These are phyloP conservation scores for Penicillium cosmopolitanum DNA, from an alignment of 495 filamentous ascomycete genomes.

Conservation along the genomic window DNA sequence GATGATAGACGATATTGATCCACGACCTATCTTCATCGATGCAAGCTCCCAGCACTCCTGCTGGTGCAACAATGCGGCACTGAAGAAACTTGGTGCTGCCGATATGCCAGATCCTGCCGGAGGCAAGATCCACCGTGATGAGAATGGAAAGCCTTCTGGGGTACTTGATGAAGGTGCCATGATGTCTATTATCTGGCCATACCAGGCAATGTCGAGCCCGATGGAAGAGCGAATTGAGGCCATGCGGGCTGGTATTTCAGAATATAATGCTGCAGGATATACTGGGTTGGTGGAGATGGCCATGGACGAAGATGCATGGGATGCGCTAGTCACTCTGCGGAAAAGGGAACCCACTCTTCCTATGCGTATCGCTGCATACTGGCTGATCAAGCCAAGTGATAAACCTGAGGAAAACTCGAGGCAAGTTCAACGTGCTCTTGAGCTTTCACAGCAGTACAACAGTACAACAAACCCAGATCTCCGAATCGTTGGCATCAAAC, in stretches of 20 bases:
- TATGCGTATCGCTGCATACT: constrained; percentile 59
- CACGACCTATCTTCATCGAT: constrained; percentile 63
- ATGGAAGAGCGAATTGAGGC: constrained; percentile 53
- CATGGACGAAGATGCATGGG: constrained; percentile 61
- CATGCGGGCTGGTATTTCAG: constrained; percentile 28
- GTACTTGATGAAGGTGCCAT: constrained; percentile 60
- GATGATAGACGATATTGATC: constrained; percentile 54
- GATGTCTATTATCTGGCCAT: constrained; percentile 63
- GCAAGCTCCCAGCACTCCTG: constrained; percentile 65
- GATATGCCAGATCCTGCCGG: constrained; percentile 55
- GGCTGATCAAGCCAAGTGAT: constrained; percentile 55
- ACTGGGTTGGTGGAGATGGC: constrained; percentile 65
- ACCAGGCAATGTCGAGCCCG: constrained; percentile 52
- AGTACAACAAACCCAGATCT: constrained; percentile 26
- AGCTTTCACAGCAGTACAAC: constrained; percentile 35
- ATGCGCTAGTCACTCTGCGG: constrained; percentile 48
- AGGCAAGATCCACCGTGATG: constrained; percentile 57
- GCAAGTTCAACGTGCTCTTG: constrained; percentile 58
- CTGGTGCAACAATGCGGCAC: constrained; percentile 61
- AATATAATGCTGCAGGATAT: constrained; percentile 17
- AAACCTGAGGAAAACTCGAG: constrained; percentile 42
- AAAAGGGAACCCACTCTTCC: constrained; percentile 32
- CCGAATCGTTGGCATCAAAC: constrained; percentile 59
- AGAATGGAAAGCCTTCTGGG: constrained; percentile 50
- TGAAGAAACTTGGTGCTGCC: constrained; percentile 54